These are phyloP conservation scores for Roridomyces roridus DNA, from an alignment of 768 basidiomycete genomes.

Conservation along the genomic window DNA sequence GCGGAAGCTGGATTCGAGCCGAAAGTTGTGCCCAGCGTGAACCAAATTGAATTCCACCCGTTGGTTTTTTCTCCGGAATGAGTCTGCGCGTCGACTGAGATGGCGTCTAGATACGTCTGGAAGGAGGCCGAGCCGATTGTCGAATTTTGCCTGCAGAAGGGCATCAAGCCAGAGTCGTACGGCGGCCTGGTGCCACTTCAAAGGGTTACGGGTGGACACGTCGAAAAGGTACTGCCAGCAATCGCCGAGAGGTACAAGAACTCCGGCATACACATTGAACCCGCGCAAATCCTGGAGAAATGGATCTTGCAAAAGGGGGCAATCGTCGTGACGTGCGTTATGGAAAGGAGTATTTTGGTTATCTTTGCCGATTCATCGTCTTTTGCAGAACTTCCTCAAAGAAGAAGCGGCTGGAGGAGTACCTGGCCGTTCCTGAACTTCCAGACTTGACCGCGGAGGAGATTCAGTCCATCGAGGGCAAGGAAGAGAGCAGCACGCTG, in stretches of 20 bases:
- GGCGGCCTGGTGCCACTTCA: constrained; percentile 57
- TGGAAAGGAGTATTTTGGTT: constrained; percentile 10
- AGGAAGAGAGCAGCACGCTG: constrained; percentile 51
- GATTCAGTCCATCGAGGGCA: constrained; percentile 58
- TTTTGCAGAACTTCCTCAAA: constrained; percentile 53
- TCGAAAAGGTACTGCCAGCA: constrained; percentile 58
- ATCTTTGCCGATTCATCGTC: background rate
- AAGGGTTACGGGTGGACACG: constrained; percentile 57
- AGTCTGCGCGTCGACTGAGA: background rate
- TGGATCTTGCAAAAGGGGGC: constrained; percentile 71
- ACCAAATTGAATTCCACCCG: constrained; percentile 79
- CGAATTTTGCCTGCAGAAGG: constrained; percentile 57
- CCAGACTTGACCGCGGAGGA: constrained; percentile 66
- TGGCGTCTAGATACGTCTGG: constrained; percentile 49
- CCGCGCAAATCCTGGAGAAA: constrained; percentile 69
- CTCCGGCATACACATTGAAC: constrained; percentile 48
- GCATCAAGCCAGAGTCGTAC: constrained; percentile 66
- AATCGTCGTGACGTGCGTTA: constrained; percentile 67
- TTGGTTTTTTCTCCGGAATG: constrained; percentile 38
- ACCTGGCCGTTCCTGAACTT: constrained; percentile 42
- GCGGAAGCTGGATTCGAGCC: constrained; percentile 31
- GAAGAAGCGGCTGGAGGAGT: constrained; percentile 51
- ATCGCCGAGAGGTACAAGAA: constrained; percentile 57
- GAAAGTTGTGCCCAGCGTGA: constrained; percentile 65
- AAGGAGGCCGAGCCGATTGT: constrained; percentile 61